Conservation (phyloP, 2,329 filamentous ascomycete genomes). For the Botrytis fabae region DNA sequence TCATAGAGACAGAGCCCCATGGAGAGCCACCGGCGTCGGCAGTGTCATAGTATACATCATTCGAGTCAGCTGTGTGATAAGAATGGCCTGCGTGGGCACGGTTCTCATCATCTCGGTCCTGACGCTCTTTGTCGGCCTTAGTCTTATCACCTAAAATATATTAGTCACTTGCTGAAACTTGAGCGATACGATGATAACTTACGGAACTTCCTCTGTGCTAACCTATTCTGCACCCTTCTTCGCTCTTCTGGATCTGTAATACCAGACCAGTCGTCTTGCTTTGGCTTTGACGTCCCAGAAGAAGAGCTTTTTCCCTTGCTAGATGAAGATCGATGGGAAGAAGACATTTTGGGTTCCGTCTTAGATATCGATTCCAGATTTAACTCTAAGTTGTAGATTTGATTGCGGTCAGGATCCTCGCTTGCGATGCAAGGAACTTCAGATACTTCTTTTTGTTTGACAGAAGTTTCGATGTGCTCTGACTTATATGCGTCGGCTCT, state of each 20-base stretch:
- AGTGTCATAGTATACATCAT: constrained; percentile 54
- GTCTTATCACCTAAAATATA: constrained; percentile 62
- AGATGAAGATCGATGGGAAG: constrained; percentile 36
- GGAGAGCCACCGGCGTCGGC: constrained; percentile 63
- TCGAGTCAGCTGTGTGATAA: constrained; percentile 61
- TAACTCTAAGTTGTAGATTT: constrained; percentile 24
- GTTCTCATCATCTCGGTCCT: constrained; percentile 64
- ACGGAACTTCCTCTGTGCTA: constrained; percentile 77
- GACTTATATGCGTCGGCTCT: constrained; percentile 34
- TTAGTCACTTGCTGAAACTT: constrained; percentile 19
- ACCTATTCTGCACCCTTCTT: constrained; percentile 72
- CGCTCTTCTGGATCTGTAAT: constrained; percentile 70
- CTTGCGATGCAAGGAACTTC: constrained; percentile 34
- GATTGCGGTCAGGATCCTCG: constrained; percentile 34
- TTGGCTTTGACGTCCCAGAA: constrained; percentile 44
- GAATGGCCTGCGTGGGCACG: constrained; percentile 61
- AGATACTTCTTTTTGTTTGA: constrained; percentile 25
- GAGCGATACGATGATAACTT: constrained; percentile 42
- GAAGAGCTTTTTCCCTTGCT: constrained; percentile 32
- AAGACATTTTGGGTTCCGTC: constrained; percentile 38
- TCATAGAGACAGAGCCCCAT: constrained; percentile 69
- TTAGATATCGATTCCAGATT: constrained; percentile 31
- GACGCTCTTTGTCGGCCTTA: constrained; percentile 65
- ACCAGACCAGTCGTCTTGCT: constrained; percentile 65
- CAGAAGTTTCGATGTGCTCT: constrained; percentile 23